Percentiles rank a stretch among this genome's conserved stretches.
These are phyloP conservation scores for Lasiosphaeria miniovina DNA, from an alignment of 495 filamentous ascomycete genomes.

Conservation along the genomic window DNA sequence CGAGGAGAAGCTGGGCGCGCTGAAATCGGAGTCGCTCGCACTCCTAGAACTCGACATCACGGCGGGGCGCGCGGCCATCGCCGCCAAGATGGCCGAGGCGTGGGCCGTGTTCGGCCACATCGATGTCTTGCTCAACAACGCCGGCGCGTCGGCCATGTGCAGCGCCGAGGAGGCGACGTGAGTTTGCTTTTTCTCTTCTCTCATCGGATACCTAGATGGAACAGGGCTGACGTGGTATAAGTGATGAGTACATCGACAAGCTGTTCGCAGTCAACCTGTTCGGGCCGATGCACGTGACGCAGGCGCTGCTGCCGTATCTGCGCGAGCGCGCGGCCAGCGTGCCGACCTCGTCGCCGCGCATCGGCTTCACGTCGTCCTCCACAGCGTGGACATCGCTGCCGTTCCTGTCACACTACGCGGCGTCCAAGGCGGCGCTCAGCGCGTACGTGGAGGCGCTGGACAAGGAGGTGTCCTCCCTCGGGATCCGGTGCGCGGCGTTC, in stretches of 20 bases:
- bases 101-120: slow-evolving; percentile 30
- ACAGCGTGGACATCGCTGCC: slow-evolving; percentile 43
- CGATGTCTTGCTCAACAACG: slow-evolving; percentile 34
- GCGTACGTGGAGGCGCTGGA: slow-evolving; percentile 33
- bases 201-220: not conserved
- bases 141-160: slow-evolving; percentile 26
- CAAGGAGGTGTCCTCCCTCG: slow-evolving; percentile 22
- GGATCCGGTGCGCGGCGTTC: slow-evolving; percentile 21
- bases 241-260: slow-evolving; percentile 36
- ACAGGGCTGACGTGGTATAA: slow-evolving; percentile 5
- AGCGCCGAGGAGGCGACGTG: slow-evolving; percentile 27
- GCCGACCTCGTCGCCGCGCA: slow-evolving; percentile 6
- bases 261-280: slow-evolving; percentile 41
- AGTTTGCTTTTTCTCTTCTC: not conserved
- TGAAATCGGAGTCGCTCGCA: slow-evolving; percentile 19
- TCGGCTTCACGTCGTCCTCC: slow-evolving; percentile 30
- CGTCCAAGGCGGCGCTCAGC: slow-evolving; percentile 46
- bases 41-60: slow-evolving; percentile 44
- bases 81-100: slow-evolving; percentile 18
- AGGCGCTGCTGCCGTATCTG: slow-evolving; percentile 29
- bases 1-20: slow-evolving; percentile 21
- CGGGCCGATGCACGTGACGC: slow-evolving; percentile 33
- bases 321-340: slow-evolving; percentile 19
- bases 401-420: slow-evolving; percentile 39
- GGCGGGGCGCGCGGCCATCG: slow-evolving; percentile 20